Base-by-base conservation (phyloP, 768 basidiomycete genomes). In the Wakefieldia striispora region DNA sequence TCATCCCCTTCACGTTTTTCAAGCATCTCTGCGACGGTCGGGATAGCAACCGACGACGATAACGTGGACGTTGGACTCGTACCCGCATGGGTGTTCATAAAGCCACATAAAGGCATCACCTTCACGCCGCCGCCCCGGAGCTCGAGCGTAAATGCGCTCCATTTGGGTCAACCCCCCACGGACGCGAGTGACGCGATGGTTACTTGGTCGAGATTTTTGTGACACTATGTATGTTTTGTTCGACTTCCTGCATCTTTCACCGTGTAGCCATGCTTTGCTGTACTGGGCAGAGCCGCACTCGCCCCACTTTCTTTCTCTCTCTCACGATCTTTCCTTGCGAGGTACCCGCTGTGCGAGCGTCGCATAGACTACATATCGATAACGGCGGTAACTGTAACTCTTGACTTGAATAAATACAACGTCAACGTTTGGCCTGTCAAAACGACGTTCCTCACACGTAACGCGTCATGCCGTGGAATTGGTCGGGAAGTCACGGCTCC, bases 21-120 rank as follows among this genome's bases (percentile, higher is more conserved):
- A 7, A 49, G 45, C n/a, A 19, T 53, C 26, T 57, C 53, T 19
- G 6, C n/a, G n/a, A n/a, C n/a, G n/a, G n/a, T 45, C 48, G 31
- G 58, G 48, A 47, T 31, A 31, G 53, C 41, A 27, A 55, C 38
- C 17, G 20, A 46, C 50, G 39, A 64, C 61, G 70, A 69, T 17
- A 73, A 79, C 36, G 70, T 83, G 31, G 86, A 89, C 61, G 65
- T 88, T 16, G 88, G 88, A 34, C 76, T 84, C 27, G 80, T 88
- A 3, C 88, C 88, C 11, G 80, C 84, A 6, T 91, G 88, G 86
- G 83, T 80, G 61, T 89, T 91, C 75, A 47, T 81, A 54, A 82
- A 81, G 58, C 78, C 83, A 29, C 74, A 77, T 40, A 77, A 79
- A 52, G 84, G 83, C 4, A 70, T 84, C 47, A 67, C 73, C 34